A percentile compares a stretch with the other conserved stretches of the same genome.
These are phyloP conservation scores for Mikania micrantha DNA, from an alignment of 129 eudicot genomes.

Conservation along the genomic window DNA sequence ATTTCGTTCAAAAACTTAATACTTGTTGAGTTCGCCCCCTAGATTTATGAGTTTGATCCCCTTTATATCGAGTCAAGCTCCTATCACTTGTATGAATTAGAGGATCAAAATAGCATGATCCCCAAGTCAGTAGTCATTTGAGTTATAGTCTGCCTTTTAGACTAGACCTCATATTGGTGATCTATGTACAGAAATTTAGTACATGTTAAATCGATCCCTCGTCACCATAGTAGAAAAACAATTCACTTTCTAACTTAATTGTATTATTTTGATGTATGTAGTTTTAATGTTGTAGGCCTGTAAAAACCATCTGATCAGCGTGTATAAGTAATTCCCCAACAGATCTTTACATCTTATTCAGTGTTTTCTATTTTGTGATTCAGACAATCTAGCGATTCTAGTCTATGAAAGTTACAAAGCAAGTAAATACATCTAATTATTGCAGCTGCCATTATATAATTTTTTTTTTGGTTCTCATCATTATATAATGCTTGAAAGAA, in stretches of 20 bases:
- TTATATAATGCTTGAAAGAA: neutral
- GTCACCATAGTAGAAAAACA: neutral
- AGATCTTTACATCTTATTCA: neutral
- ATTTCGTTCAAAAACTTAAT: no score
- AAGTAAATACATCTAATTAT: neutral
- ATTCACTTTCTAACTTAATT: neutral
- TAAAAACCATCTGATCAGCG: neutral
- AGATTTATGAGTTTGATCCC: no score
- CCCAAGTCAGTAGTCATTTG: neutral
- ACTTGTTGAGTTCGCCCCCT: no score
- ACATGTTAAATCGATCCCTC: neutral
- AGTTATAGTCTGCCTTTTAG: neutral
- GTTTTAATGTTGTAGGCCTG: neutral
- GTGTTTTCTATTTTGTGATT: neutral
- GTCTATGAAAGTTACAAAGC: no score
- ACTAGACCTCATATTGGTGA: neutral
- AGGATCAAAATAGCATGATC: neutral
- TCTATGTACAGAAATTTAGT: neutral
- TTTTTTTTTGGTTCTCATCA: slow-evolving; percentile 3
- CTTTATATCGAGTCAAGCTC: no score
- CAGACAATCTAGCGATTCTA: no score
- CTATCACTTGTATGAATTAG: no score
- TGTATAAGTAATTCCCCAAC: neutral
- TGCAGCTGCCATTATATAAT: neutral
- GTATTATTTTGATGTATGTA: neutral